These are phyloP conservation scores for Candida anglica DNA, from an alignment of 805 yeast genomes.

Conservation along the genomic window DNA sequence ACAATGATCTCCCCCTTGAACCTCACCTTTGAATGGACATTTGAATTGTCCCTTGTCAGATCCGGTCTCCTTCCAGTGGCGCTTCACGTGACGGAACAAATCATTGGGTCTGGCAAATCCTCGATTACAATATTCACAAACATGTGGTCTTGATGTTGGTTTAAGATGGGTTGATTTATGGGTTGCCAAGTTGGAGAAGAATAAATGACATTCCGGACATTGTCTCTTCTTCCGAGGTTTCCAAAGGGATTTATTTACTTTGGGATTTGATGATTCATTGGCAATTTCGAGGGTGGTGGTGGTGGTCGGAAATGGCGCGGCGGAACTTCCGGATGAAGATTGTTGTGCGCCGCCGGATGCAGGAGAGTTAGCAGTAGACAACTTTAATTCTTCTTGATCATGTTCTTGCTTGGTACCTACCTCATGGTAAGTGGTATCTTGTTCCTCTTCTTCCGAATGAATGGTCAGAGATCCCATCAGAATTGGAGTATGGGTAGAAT, in stretches of 20 bases:
- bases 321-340: no score
- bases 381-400: no score
- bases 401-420: no score
- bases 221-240: slow-evolving; percentile 62
- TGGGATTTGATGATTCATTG: no score
- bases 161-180: slow-evolving; percentile 76
- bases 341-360: no score
- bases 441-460: neutral
- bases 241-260: slow-evolving; percentile 13
- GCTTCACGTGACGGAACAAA: slow-evolving; percentile 75
- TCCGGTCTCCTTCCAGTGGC: slow-evolving; percentile 78
- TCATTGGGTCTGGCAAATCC: slow-evolving; percentile 90
- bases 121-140: slow-evolving; percentile 72
- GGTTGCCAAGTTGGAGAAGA: slow-evolving; percentile 76
- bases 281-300: no score
- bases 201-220: slow-evolving; percentile 65
- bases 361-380: no score
- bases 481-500: no score
- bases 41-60: slow-evolving; percentile 64
- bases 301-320: no score
- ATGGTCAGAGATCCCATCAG: no score
- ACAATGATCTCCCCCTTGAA: slow-evolving; percentile 25
- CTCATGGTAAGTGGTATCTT: no score
- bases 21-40: slow-evolving; percentile 64
- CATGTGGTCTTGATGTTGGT: slow-evolving; percentile 70